Conservation (phyloP, 1,139 yeast genomes). For the Pneumocystis jirovecii region DNA sequence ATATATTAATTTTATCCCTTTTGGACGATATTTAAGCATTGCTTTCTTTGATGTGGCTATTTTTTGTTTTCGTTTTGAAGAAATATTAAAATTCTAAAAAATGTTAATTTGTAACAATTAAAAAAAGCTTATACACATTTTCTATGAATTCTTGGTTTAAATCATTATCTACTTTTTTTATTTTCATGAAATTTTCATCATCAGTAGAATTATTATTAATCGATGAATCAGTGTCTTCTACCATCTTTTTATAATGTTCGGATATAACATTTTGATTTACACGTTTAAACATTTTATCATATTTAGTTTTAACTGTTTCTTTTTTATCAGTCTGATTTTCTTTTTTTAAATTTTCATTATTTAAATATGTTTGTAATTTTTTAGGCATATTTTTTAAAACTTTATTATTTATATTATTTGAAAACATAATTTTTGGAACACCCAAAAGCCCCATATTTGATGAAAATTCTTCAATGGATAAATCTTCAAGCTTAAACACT, state of each 20-base stretch:
- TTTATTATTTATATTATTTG: slow-evolving; percentile 30
- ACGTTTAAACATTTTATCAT: slow-evolving; percentile 92
- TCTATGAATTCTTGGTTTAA: slow-evolving; percentile 21
- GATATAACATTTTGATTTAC: slow-evolving; percentile 84
- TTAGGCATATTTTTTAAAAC: slow-evolving; percentile 52
- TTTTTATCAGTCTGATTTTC: slow-evolving; percentile 17
- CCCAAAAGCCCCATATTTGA: slow-evolving; percentile 85
- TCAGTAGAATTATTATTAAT: slow-evolving; percentile 25
- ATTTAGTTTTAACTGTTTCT: slow-evolving; percentile 57
- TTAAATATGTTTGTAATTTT: slow-evolving; percentile 20
- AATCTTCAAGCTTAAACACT: slow-evolving; percentile 56
- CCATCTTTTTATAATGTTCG: slow-evolving; percentile 64
- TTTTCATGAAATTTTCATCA: slow-evolving; percentile 64
- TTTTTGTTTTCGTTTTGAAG: slow-evolving; percentile 77
- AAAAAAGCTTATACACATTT: slow-evolving; percentile 24
- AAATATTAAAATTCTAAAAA: slow-evolving; percentile 16
- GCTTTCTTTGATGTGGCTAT: slow-evolving; percentile 78
- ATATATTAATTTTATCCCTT: slow-evolving; percentile 64
- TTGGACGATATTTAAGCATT: slow-evolving; percentile 40
- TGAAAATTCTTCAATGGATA: slow-evolving; percentile 76
- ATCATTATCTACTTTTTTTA: slow-evolving; percentile 63
- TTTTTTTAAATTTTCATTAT: slow-evolving; percentile 8
- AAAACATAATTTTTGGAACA: slow-evolving; percentile 77
- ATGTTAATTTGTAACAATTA: background rate
- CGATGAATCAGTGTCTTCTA: slow-evolving; percentile 26